phyloP scores from a whole-genome alignment of 306 rosid species.

The Citrullus mucosospermus region DNA sequence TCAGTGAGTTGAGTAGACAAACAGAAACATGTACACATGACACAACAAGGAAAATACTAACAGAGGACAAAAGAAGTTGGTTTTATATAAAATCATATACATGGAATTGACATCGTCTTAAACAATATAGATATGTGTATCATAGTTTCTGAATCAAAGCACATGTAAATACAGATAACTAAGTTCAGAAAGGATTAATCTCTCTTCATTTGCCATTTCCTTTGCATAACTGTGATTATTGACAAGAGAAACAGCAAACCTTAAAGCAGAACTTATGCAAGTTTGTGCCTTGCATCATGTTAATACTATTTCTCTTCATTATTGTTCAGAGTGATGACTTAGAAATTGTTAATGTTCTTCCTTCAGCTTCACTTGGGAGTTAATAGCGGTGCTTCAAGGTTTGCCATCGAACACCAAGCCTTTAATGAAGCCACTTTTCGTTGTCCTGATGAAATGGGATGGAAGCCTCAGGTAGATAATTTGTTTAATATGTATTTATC shows the following conservation, averaged over 20 bases:
- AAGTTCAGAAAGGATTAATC: not conserved
- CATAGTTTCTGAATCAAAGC: not conserved
- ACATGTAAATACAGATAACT: not conserved
- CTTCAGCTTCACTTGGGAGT: conserved; percentile 89
- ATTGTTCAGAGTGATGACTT: not conserved
- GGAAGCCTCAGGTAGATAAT: conserved; percentile 81
- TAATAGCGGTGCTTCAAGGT: conserved; percentile 83
- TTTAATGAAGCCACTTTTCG: conserved; percentile 91
- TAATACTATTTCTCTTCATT: not conserved
- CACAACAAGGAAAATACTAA: not conserved
- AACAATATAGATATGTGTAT: not conserved
- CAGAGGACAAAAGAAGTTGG: not conserved
- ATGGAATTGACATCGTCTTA: not conserved
- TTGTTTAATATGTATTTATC: not conserved
- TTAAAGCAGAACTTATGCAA: not conserved
- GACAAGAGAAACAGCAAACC: not conserved
- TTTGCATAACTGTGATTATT: not conserved
- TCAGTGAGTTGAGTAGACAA: not conserved
- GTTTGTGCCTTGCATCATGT: not conserved
- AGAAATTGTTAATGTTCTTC: not conserved
- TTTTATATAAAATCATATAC: not conserved
- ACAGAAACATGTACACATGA: not conserved
- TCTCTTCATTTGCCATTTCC: not conserved
- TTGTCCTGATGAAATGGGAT: conserved; percentile 95
- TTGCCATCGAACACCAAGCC: conserved; percentile 92